Percentiles rank a stretch among this genome's conserved stretches.
Evolutionary conservation across 2,329 filamentous ascomycete genomes (phyloP).

Genomic region (Coniella lustricola): DNA sequence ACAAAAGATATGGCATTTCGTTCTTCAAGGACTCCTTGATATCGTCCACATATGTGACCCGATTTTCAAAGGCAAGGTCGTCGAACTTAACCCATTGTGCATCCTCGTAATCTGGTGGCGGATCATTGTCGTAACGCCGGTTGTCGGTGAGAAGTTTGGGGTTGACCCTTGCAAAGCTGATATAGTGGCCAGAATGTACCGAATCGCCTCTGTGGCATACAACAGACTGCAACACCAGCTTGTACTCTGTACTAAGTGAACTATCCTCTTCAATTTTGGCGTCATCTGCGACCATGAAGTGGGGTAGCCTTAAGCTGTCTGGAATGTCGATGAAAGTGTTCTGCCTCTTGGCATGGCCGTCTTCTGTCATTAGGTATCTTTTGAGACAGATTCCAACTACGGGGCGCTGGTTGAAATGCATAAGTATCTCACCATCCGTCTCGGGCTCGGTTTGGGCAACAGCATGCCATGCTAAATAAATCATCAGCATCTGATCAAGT

Average conservation of each 20-base stretch:
- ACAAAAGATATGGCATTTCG: constrained; percentile 91
- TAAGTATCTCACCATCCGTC: constrained; percentile 74
- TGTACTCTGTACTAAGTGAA: constrained; percentile 81
- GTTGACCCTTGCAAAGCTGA: constrained; percentile 75
- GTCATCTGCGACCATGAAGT: constrained; percentile 78
- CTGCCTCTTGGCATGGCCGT: constrained; percentile 62
- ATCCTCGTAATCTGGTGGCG: constrained; percentile 60
- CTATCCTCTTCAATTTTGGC: constrained; percentile 51
- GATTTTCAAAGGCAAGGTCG: constrained; percentile 61
- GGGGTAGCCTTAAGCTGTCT: constrained; percentile 68
- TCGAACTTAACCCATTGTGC: constrained; percentile 89
- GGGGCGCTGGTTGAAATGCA: constrained; percentile 77
- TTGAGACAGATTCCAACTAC: constrained; percentile 91
- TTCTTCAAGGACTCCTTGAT: constrained; percentile 66
- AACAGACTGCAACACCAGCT: constrained; percentile 82
- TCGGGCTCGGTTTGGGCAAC: constrained; percentile 43
- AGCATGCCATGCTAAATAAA: constrained; percentile 71
- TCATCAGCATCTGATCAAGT: constrained; percentile 26
- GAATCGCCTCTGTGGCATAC: constrained; percentile 87
- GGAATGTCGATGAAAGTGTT: constrained; percentile 90
- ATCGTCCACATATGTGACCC: constrained; percentile 72
- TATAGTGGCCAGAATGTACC: constrained; percentile 84
- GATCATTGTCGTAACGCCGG: constrained; percentile 45
- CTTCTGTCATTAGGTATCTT: constrained; percentile 69
- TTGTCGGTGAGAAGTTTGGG: constrained; percentile 54